phyloP scores from a whole-genome alignment of 805 yeast species.

The Schizosaccharomyces cryophilus region DNA sequence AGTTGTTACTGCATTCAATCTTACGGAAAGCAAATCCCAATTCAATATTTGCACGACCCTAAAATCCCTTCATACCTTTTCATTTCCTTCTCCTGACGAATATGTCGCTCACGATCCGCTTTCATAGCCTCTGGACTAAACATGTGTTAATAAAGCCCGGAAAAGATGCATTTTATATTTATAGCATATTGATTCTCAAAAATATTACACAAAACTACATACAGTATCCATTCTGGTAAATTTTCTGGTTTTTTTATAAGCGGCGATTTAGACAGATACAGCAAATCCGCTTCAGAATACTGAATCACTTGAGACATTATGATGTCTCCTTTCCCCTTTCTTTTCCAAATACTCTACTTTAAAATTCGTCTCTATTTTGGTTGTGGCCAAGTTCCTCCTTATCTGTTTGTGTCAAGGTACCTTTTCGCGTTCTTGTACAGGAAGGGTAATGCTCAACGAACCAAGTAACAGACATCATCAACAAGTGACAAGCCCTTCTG shows the following conservation, averaged over 20 bases:
- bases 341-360: not conserved
- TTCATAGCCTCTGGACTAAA: not conserved
- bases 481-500: no score
- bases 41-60: not conserved
- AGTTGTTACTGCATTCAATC: not conserved
- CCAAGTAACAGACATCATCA: not conserved
- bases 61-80: not conserved
- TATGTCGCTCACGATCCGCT: not conserved
- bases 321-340: not conserved
- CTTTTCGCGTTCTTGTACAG: not conserved
- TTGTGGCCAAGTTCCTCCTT: not conserved
- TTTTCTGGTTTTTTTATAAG: not conserved
- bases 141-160: no score
- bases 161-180: not conserved
- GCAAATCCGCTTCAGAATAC: not conserved
- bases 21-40: not conserved
- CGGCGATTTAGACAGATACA: not conserved
- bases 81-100: not conserved
- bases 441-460: not conserved
- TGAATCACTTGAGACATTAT: not conserved
- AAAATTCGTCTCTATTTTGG: not conserved
- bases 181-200: not conserved
- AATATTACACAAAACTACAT: not conserved
- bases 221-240: constrained; percentile 1
- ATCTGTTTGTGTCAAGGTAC: not conserved